A percentile compares a stretch with the other conserved stretches of the same genome.
Conservation (phyloP, 2,329 filamentous ascomycete genomes). For the Fusarium anthophilum region DNA sequence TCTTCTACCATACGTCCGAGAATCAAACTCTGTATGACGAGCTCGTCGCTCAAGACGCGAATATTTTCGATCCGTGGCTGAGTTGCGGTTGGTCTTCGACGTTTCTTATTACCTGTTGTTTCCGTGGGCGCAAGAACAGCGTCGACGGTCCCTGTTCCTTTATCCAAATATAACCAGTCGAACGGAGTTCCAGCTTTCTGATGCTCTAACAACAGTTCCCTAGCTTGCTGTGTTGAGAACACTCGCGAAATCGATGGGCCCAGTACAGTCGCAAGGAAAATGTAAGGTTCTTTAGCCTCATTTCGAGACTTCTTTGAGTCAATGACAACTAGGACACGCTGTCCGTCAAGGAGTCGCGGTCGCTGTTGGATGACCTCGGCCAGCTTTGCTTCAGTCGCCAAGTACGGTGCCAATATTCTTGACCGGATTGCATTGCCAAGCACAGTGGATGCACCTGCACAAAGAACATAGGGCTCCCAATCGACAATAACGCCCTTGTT, state of each 20-base stretch:
- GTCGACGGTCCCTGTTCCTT: conserved; percentile 64
- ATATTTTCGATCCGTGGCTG: conserved; percentile 59
- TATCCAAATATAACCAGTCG: conserved; percentile 84
- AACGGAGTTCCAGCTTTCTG: conserved; percentile 62
- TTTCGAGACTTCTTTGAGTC: conserved; percentile 64
- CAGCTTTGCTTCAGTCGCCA: conserved; percentile 65
- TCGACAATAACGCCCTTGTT: conserved; percentile 68
- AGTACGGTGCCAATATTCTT: conserved; percentile 71
- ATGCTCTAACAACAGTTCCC: conserved; percentile 62
- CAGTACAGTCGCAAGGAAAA: conserved; percentile 82
- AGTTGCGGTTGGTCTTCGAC: conserved; percentile 44
- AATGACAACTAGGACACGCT: conserved; percentile 77
- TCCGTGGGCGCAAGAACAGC: conserved; percentile 54
- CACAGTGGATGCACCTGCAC: conserved; percentile 81
- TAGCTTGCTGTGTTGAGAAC: conserved; percentile 71
- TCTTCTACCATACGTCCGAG: conserved; percentile 79
- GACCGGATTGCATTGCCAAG: conserved; percentile 82
- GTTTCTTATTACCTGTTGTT: conserved; percentile 51
- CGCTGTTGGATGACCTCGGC: conserved; percentile 65
- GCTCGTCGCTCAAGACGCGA: conserved; percentile 81
- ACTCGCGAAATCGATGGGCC: conserved; percentile 78
- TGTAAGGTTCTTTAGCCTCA: conserved; percentile 74
- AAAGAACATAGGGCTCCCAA: conserved; percentile 85
- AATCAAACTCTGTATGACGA: conserved; percentile 92
- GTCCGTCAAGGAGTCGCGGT: conserved; percentile 69